Conservation (phyloP, 1,284 basidiomycete species). For the Apiotrichum montevideense region DNA sequence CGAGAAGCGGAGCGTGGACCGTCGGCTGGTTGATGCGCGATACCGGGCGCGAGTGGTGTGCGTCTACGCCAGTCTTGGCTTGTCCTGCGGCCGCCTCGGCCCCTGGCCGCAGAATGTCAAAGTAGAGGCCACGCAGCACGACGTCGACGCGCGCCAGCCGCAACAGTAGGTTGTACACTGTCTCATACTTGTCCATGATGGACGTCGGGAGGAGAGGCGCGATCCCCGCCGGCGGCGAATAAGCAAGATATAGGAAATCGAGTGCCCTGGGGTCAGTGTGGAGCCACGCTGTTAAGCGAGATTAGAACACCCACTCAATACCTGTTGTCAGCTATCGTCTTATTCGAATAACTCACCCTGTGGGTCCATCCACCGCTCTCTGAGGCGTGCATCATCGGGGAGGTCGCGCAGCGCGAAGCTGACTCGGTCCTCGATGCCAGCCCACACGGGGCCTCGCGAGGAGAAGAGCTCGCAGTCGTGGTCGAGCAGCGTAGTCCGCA, state of each 20-base stretch:
- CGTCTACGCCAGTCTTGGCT: conserved; percentile 27
- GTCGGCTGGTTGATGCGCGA: conserved; percentile 6
- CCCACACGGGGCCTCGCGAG: conserved; percentile 41
- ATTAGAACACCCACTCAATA: conserved; percentile 49
- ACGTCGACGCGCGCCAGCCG: conserved; percentile 69
- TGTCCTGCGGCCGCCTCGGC: not conserved
- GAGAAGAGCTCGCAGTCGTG: conserved; percentile 13
- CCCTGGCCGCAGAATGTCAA: conserved; percentile 33
- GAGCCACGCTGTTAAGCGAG: no score
- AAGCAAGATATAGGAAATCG: conserved; percentile 81
- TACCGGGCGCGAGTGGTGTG: conserved; percentile 4
- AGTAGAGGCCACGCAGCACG: conserved; percentile 61
- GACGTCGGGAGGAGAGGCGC: conserved; percentile 62
- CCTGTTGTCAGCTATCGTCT: conserved; percentile 48
- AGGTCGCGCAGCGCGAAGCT: conserved; percentile 74
- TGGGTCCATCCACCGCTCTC: conserved; percentile 71
- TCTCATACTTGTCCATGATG: conserved; percentile 73
- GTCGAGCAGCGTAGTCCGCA: conserved; percentile 51
- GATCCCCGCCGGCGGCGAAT: conserved; percentile 67
- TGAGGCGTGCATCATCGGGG: conserved; percentile 47
- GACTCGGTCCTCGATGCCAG: conserved; percentile 67
- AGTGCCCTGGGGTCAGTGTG: conserved; percentile 55
- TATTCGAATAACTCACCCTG: conserved; percentile 22
- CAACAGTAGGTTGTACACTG: conserved; percentile 69
- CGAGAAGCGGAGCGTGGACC: not conserved